Base-by-base conservation (phyloP, 352 stramenopile species). In the Pythium rishiriense region DNA sequence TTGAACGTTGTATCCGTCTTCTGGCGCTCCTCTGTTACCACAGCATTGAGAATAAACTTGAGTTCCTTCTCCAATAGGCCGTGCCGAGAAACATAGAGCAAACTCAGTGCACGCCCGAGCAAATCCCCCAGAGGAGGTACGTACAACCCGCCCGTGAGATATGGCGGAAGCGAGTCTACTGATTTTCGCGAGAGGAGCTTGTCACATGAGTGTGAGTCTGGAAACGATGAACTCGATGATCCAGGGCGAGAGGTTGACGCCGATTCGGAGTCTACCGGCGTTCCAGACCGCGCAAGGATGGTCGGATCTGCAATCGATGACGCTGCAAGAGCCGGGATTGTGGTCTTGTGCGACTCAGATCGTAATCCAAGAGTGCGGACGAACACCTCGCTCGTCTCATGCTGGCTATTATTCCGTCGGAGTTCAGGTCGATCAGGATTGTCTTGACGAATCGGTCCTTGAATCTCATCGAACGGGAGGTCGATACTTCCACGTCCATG, bases 81-180 rank as follows among this genome's bases (percentile, higher is more conserved):
- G 49, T 98, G 91, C 7, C 93, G 82, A 42, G 83, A 87, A 0
- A 97, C 88, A 58, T 97, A 97, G 39, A 98, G 70, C 8, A 98
- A 65, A 8, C 83, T 85, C 25, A 98, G 65, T 19, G 90, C 75
- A 66, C 81, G 77, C 3, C 91, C 84, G 1, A 98, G 66, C 19
- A 98, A 57, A 21, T 85, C 66, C 5, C 77, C 78, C 8, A 98
- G 68, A 6, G 79, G 77, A 4, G 64, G 55, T 17, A 91, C 79
- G 41, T 65, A 52, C n/a, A 72, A 55, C 4, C 86, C 87, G 5
- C 85, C 86, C 0, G 66, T 82, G 26, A 97, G 64, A 61, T 97
- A 95, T 12, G 66, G 42, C 0, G 79, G 81, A 50, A 70, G 62
- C 21, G 57, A 39, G 8, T 60, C 49, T 7, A 66, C n/a, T 0